Conservation (phyloP, 2,329 filamentous ascomycete species). For the Xylariomycetidae sp. region DNA sequence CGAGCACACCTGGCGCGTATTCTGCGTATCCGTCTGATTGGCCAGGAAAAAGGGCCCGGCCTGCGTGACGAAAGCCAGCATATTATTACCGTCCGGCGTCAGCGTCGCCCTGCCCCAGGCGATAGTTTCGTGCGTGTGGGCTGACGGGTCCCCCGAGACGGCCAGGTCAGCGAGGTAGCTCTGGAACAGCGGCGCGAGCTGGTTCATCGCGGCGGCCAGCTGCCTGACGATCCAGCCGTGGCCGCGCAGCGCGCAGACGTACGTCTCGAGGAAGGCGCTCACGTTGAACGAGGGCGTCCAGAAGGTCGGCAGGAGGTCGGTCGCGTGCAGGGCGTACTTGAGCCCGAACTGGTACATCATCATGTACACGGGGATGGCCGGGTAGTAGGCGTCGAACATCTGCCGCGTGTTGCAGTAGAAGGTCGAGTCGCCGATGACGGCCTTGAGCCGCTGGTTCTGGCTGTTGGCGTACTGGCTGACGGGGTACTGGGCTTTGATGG, state of each 20-base stretch:
- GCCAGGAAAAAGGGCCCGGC: not conserved
- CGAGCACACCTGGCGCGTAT: not conserved
- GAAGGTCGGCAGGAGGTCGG: constrained; percentile 5
- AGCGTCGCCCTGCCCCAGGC: too few species aligned
- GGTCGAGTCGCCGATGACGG: constrained; percentile 2
- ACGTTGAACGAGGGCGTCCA: constrained; percentile 2
- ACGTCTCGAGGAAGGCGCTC: not conserved
- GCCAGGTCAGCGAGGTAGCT: constrained; percentile 3
- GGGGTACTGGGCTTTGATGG: constrained; percentile 1
- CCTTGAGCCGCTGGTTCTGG: too few species aligned
- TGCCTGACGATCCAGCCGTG: too few species aligned
- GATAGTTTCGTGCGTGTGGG: too few species aligned
- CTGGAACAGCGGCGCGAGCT: too few species aligned
- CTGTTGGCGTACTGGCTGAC: not conserved
- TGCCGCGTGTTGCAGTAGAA: constrained; percentile 7
- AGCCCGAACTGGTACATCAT: constrained; percentile 2
- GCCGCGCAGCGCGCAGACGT: too few species aligned
- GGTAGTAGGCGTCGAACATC: constrained; percentile 5
- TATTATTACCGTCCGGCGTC: not conserved
- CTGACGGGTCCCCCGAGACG: constrained; percentile 3
- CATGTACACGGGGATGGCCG: constrained; percentile 4
- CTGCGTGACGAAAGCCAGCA: not conserved
- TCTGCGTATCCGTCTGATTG: not conserved
- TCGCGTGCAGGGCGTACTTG: constrained; percentile 2
- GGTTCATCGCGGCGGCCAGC: too few species aligned